These are phyloP conservation scores for Fistulinella prunicolor DNA, from an alignment of 768 basidiomycete genomes.

Conservation along the genomic window DNA sequence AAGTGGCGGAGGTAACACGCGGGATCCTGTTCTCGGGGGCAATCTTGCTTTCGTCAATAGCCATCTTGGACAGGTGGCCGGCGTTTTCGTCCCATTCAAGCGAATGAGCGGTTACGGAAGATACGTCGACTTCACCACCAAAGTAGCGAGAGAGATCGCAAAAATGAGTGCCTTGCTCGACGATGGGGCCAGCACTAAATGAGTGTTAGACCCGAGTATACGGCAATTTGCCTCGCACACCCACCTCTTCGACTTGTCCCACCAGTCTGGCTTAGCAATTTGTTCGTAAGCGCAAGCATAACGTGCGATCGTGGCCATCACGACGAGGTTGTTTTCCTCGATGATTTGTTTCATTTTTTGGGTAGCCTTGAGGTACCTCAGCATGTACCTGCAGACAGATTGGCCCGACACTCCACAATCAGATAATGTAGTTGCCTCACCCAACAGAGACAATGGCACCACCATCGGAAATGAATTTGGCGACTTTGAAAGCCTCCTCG, in stretches of 20 bases:
- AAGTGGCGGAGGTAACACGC: conserved; percentile 88
- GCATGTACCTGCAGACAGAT: conserved; percentile 67
- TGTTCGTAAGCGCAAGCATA: conserved; percentile 87
- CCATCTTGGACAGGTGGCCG: conserved; percentile 76
- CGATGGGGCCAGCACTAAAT: conserved; percentile 67
- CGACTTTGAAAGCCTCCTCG: conserved; percentile 65
- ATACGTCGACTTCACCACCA: conserved; percentile 90
- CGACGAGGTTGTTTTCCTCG: conserved; percentile 87
- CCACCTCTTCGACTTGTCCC: conserved; percentile 89
- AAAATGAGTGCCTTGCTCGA: conserved; percentile 96
- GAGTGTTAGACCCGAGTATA: conserved; percentile 4
- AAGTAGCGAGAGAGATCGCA: conserved; percentile 97
- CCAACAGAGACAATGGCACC: conserved; percentile 86
- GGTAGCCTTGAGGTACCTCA: conserved; percentile 89
- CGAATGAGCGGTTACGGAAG: conserved; percentile 77
- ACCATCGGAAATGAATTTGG: conserved; percentile 64
- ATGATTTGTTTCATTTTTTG: conserved; percentile 98
- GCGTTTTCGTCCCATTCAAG: conserved; percentile 92
- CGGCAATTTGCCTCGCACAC: conserved; percentile 27
- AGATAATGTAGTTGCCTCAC: conserved; percentile 39
- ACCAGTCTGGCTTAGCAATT: conserved; percentile 85
- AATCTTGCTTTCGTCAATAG: conserved; percentile 82
- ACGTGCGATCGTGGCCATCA: conserved; percentile 94
- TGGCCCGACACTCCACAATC: background rate
- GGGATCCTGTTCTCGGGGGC: conserved; percentile 88